Conservation (phyloP, 2,329 filamentous ascomycete genomes). For the Domatiomyces globalis region DNA sequence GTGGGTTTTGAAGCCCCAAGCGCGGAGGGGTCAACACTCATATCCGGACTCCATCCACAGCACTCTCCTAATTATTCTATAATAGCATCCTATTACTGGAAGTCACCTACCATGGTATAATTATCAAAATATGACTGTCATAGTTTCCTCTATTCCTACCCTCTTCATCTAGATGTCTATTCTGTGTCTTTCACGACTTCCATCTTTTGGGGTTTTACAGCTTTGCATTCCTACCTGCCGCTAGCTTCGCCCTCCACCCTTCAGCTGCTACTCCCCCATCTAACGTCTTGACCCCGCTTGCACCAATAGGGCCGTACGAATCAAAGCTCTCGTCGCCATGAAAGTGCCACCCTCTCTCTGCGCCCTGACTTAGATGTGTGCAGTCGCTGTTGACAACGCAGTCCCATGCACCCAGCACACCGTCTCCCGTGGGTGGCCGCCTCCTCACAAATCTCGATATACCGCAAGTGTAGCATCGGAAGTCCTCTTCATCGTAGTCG, state of each 20-base stretch:
- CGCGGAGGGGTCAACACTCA: too few relatives aligned
- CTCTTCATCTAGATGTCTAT: too few relatives aligned
- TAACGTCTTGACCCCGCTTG: constrained; percentile 17
- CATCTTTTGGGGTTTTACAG: not conserved
- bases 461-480: constrained; percentile 70
- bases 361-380: constrained; percentile 61
- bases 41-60: too few relatives aligned
- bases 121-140: too few relatives aligned
- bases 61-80: too few relatives aligned
- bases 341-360: constrained; percentile 66
- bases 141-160: not conserved
- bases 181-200: not conserved
- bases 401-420: constrained; percentile 64
- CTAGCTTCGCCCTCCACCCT: not conserved
- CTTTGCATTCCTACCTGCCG: not conserved
- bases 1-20: not conserved
- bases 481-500: constrained; percentile 60
- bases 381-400: constrained; percentile 74
- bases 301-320: constrained; percentile 19
- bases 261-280: constrained; percentile 6
- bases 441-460: constrained; percentile 53
- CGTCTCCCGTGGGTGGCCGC: constrained; percentile 25
- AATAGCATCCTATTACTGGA: too few relatives aligned
- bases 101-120: too few relatives aligned
- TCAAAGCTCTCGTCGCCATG: constrained; percentile 34